Percentiles rank a stretch among this genome's conserved stretches.
These are phyloP conservation scores for Rosa multiflora DNA, from an alignment of 306 rosid genomes.

Conservation along the genomic window DNA sequence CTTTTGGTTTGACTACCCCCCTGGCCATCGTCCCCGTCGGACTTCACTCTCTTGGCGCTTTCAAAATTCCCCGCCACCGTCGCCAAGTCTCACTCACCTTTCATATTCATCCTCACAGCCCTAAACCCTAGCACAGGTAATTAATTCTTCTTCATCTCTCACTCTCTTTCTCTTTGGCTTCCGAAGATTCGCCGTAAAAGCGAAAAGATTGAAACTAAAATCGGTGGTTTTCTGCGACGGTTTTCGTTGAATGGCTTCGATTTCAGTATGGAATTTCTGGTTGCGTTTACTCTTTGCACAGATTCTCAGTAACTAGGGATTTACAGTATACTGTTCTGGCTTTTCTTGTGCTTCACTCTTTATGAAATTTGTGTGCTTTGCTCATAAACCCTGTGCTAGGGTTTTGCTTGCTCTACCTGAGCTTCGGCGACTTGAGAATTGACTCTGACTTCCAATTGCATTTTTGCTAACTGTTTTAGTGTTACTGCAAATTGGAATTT, in stretches of 20 bases:
- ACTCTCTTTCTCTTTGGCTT: background rate
- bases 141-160: background rate
- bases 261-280: background rate
- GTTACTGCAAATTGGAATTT: background rate
- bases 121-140: background rate
- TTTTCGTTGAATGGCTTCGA: background rate
- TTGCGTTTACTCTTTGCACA: background rate
- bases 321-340: background rate
- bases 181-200: background rate
- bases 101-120: background rate
- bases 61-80: conserved; percentile 46
- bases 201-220: background rate
- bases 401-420: background rate
- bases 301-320: background rate
- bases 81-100: conserved; percentile 17
- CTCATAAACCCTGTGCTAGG: conserved; percentile 18
- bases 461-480: background rate
- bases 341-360: conserved; percentile 1
- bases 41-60: conserved; percentile 1
- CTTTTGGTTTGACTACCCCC: background rate
- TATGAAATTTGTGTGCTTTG: conserved; percentile 3
- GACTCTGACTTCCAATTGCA: background rate
- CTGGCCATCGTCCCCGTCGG: background rate
- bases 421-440: background rate
- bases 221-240: background rate